These are phyloP conservation scores for Pyrrhoderma lamaoense DNA, from an alignment of 1,284 basidiomycete species.

Conservation along the genomic window DNA sequence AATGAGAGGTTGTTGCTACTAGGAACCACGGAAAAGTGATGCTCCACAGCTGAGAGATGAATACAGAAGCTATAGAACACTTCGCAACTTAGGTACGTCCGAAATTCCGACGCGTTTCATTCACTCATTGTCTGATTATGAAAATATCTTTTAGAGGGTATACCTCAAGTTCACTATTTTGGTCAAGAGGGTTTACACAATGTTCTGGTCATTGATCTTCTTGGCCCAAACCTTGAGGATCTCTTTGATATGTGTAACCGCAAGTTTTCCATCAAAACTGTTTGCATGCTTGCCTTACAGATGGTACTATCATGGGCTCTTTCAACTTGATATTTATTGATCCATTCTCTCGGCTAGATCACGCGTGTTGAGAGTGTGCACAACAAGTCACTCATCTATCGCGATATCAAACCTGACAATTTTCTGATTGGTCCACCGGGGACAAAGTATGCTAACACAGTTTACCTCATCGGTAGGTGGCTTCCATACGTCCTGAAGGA, in stretches of 20 bases:
- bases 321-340: not conserved
- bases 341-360: conserved; percentile 48
- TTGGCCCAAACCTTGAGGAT: conserved; percentile 95
- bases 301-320: conserved; percentile 59
- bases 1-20: conserved; percentile 15
- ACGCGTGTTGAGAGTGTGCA: conserved; percentile 96
- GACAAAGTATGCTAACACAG: conserved; percentile 83
- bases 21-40: conserved; percentile 98
- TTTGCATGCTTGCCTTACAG: conserved; percentile 97
- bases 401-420: conserved; percentile 99
- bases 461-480: conserved; percentile 81
- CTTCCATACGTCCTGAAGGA: conserved; percentile 12
- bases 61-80: conserved; percentile 93
- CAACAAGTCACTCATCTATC: conserved; percentile 97
- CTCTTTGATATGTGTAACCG: conserved; percentile 98
- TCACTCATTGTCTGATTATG: not conserved
- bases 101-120: not conserved
- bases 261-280: conserved; percentile 95
- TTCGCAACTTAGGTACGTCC: conserved; percentile 75
- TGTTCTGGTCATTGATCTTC: conserved; percentile 92
- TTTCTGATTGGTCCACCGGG: conserved; percentile 94
- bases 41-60: conserved; percentile 97
- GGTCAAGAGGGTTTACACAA: conserved; percentile 98
- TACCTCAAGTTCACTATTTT: conserved; percentile 98
- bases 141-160: conserved; percentile 56